phyloP scores from a whole-genome alignment of 148 eudicot species.

The Camellia lanceoleosa region DNA sequence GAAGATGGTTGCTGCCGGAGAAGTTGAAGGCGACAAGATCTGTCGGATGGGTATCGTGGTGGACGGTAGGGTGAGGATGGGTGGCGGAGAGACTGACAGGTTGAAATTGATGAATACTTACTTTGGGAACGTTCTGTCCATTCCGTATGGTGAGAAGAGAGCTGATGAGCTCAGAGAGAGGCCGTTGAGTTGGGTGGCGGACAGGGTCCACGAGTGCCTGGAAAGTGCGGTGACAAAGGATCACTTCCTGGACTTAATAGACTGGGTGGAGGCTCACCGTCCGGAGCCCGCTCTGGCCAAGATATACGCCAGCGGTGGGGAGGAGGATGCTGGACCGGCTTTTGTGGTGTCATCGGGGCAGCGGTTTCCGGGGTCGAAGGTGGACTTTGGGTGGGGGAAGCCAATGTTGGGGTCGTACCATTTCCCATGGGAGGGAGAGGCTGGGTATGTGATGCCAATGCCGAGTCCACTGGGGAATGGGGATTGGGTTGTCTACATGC shows the following conservation, averaged over 20 bases:
- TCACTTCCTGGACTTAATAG: constrained; percentile 64
- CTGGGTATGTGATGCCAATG: constrained; percentile 87
- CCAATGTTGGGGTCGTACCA: constrained; percentile 67
- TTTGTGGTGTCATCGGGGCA: constrained; percentile 72
- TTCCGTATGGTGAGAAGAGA: constrained; percentile 47
- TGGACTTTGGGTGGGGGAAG: constrained; percentile 80
- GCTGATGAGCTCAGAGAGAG: constrained; percentile 29
- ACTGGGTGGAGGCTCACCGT: constrained; percentile 70
- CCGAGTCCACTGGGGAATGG: constrained; percentile 51
- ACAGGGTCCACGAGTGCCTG: constrained; percentile 42
- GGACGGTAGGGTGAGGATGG: constrained; percentile 55
- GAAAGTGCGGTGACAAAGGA: constrained; percentile 37
- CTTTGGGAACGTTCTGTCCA: constrained; percentile 64
- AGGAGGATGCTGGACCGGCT: constrained; percentile 41
- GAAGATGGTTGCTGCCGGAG: constrained; percentile 41
- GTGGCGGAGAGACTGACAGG: constrained; percentile 24
- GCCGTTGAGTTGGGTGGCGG: constrained; percentile 36
- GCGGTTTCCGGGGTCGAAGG: constrained; percentile 43
- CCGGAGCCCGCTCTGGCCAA: constrained; percentile 49
- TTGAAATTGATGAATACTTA: constrained; percentile 27
- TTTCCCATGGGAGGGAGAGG: constrained; percentile 65
- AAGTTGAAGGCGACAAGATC: constrained; percentile 8
- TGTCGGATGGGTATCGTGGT: constrained; percentile 68
- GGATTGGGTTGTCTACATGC: constrained; percentile 85
- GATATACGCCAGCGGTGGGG: constrained; percentile 31